These are phyloP conservation scores for Lodderomyces metapsilosis DNA, from an alignment of 1,139 yeast species.

Conservation along the genomic window DNA sequence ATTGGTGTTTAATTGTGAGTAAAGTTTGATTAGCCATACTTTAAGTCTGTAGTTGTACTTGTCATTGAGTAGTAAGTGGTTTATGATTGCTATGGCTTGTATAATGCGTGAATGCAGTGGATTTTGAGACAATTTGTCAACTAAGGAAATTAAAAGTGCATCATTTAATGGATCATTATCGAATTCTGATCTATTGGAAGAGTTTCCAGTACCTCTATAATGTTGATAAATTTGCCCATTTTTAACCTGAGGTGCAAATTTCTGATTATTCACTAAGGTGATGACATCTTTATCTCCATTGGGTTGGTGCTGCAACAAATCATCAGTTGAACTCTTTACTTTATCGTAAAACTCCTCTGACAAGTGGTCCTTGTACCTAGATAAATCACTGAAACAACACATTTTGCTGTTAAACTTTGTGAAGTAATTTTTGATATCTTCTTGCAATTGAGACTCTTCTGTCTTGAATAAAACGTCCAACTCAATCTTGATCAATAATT, in stretches of 20 bases:
- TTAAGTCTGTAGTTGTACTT: conserved; percentile 64
- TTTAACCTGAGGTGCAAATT: conserved; percentile 28
- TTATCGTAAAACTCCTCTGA: conserved; percentile 13
- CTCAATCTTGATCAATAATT: conserved; percentile 54
- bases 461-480: conserved; percentile 25
- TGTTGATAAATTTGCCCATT: conserved; percentile 37
- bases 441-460: conserved; percentile 13
- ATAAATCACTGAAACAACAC: conserved; percentile 62
- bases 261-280: conserved; percentile 49
- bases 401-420: conserved; percentile 46
- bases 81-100: conserved; percentile 45
- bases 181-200: conserved; percentile 15
- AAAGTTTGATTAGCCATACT: conserved; percentile 69
- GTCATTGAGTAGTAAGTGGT: conserved; percentile 48
- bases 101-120: conserved; percentile 14
- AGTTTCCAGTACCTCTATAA: conserved; percentile 5
- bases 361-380: conserved; percentile 25
- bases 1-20: conserved; percentile 57
- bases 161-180: conserved; percentile 53
- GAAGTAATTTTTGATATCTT: conserved; percentile 43
- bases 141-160: conserved; percentile 51
- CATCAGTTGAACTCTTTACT: conserved; percentile 5
- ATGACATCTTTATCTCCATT: conserved; percentile 31
- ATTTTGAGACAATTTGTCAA: conserved; percentile 18
- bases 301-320: conserved; percentile 1